Base-by-base conservation (phyloP, 2,329 filamentous ascomycete species). In the Trichoderma arundinaceum region DNA sequence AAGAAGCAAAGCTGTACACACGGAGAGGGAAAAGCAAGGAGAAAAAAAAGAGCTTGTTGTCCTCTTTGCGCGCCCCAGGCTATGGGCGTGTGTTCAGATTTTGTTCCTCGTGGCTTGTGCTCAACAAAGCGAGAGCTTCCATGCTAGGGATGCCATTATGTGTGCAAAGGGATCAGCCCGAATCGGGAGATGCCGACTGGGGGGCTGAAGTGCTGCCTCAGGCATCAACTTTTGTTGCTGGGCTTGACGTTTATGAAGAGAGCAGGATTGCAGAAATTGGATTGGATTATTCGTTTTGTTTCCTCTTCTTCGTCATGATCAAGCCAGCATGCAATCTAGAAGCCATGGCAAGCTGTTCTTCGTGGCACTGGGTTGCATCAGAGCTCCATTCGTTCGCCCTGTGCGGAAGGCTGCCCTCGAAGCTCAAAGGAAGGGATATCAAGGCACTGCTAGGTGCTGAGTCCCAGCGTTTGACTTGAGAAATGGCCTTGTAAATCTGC, bases 111-210 rank as follows among this genome's bases (percentile, higher is more conserved):
- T 43, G 51, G 59, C 59, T 62, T 33, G 59, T 62, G 39, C 48
- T 35, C 35, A 38, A 28, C 58, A 41, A 62, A 35, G 48, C 28
- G 49, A 35, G 15, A 43, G 59, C 39, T 44, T 53, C 49, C 48
- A 62, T 62, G 39, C 49, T 39, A 62, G 59, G 59, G 59, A 62
- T 62, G 59, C 59, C 41, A 51, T 48, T 41, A 62, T 61, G 19
- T 49, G 54, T 61, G 49, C 44, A 32, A 46, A 53, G 49, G 48
- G 59, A 62, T 62, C 59, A 19, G 28, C 35, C 46, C 52, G n/a
- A 41, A 44, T 46, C 49, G 59, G 59, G 58, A 52, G 35, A 39
- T 61, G 22, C 48, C 58, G 35, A 52, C 15, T 44, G 22, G 46
- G 19, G 10, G 48, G 13, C 12, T n/a, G 48, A 8, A 33, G 38